These are phyloP conservation scores for Euphorbia tirucalli DNA, from an alignment of 345 rosid genomes.

Conservation along the genomic window DNA sequence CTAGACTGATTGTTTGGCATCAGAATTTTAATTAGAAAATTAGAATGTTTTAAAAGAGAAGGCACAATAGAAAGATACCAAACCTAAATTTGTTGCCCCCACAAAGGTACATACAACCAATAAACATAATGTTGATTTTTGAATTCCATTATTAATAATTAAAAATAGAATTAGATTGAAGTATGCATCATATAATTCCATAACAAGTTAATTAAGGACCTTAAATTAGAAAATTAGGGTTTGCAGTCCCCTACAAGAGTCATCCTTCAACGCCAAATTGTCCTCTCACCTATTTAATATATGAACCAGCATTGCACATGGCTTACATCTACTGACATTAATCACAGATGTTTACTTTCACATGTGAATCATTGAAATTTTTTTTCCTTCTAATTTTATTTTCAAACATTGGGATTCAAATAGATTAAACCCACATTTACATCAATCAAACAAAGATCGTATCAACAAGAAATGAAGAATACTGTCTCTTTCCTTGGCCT, in stretches of 20 bases:
- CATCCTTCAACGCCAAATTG: slow-evolving; percentile 27
- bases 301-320: slow-evolving; percentile 40
- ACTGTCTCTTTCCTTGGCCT: slow-evolving; percentile 11
- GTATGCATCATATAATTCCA: slow-evolving; percentile 1
- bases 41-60: slow-evolving; percentile 29
- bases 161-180: neutral
- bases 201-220: too few relatives aligned
- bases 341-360: slow-evolving; percentile 26
- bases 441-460: slow-evolving; percentile 43
- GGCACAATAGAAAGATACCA: slow-evolving; percentile 18
- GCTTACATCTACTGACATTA: slow-evolving; percentile 35
- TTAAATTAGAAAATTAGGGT: slow-evolving; percentile 18
- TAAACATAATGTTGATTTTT: slow-evolving; percentile 20
- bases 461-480: slow-evolving; percentile 11
- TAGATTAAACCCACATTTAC: slow-evolving; percentile 8
- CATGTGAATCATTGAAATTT: slow-evolving; percentile 4
- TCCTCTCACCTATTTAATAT: slow-evolving; percentile 37
- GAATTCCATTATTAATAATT: slow-evolving; percentile 16
- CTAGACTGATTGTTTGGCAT: slow-evolving; percentile 8
- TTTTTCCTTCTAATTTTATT: neutral
- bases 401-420: slow-evolving; percentile 23
- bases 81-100: slow-evolving; percentile 34
- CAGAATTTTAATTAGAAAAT: slow-evolving; percentile 12
- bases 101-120: too few relatives aligned
- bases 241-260: slow-evolving; percentile 34